Evolutionary conservation across 2,329 filamentous ascomycete species (phyloP), one percentile per base, ranked within the genome.

Genomic region (Calonectria ilicicola): DNA sequence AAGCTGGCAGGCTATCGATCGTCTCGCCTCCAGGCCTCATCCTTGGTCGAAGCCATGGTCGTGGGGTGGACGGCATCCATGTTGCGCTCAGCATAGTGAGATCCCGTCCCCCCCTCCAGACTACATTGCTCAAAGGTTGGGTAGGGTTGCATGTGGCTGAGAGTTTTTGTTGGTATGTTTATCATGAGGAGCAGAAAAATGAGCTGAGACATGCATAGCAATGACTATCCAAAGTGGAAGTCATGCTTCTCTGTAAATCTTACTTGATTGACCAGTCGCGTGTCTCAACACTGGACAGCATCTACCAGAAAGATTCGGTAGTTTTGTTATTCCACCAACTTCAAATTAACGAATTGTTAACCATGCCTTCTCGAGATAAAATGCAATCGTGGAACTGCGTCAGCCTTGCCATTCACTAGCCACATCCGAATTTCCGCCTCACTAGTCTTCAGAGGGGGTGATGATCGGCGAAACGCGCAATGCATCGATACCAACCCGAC

Each of bases 351-450:
- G 5, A 1, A 5, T 38, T 58, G 23, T 12, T 7, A 14, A 40
- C 21, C 40, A 21, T 35, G 29, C 9, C 35, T 19, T 63, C 8
- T 1, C 21, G 12, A 23, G 40, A 38, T 32, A 19, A 19, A 60
- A 42, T 23, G 5, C 15, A 27, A 44, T 29, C 47, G 76, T 70
- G 66, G 65, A 60, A 69, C 72, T 29, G 65, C 74, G 66, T 65
- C 65, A 74, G 74, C 51, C 71, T 65, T 47, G 60, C 44, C 58
- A 62, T 74, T 68, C 53, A 76, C 74, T 74, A 78, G 77, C 77
- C 77, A 79, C 77, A 79, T 69, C 76, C 70, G 67, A 78, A 69
- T 74, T 75, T 70, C 72, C 74, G 74, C 77, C 76, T 74, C 74
- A 77, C 62, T 29, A 29, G 14, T 67, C 58, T n/a, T 42, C 26